phyloP scores from a whole-genome alignment of 2,329 filamentous ascomycete species.

The Penicillium polonicum region DNA sequence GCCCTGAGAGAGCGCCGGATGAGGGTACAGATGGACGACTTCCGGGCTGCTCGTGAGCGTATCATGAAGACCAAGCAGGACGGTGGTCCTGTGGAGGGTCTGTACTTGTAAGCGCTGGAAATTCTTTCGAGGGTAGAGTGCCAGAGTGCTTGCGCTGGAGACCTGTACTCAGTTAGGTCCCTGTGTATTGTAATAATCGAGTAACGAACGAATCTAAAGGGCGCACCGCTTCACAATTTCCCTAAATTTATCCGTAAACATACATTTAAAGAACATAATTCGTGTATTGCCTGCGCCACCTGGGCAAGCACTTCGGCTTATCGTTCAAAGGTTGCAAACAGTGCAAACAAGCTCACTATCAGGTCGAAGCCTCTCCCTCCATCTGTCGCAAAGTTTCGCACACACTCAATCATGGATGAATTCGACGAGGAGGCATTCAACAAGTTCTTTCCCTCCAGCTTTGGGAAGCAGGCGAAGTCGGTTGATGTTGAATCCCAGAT shows the following conservation, averaged over 20 bases:
- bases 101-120: conserved; percentile 76
- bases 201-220: conserved; percentile 15
- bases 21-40: conserved; percentile 99
- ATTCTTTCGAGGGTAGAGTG: conserved; percentile 7
- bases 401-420: conserved; percentile 36
- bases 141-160: conserved; percentile 4
- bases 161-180: conserved; percentile 8
- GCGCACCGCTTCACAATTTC: neutral
- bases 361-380: conserved; percentile 9
- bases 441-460: conserved; percentile 73
- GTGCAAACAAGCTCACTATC: conserved; percentile 29
- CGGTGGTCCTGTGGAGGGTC: conserved; percentile 85
- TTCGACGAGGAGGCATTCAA: conserved; percentile 49
- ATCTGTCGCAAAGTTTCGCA: conserved; percentile 7
- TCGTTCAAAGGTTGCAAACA: conserved; percentile 22
- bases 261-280: neutral
- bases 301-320: neutral
- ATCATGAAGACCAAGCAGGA: conserved; percentile 98
- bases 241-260: neutral
- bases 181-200: conserved; percentile 30
- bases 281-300: neutral
- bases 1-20: conserved; percentile 92
- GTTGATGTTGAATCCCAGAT: conserved; percentile 78
- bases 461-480: conserved; percentile 76
- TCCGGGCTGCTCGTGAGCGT: conserved; percentile 84